Evolutionary conservation across 352 stramenopile species (phyloP).

Genomic region (Saprolegnia parasitica): DNA sequence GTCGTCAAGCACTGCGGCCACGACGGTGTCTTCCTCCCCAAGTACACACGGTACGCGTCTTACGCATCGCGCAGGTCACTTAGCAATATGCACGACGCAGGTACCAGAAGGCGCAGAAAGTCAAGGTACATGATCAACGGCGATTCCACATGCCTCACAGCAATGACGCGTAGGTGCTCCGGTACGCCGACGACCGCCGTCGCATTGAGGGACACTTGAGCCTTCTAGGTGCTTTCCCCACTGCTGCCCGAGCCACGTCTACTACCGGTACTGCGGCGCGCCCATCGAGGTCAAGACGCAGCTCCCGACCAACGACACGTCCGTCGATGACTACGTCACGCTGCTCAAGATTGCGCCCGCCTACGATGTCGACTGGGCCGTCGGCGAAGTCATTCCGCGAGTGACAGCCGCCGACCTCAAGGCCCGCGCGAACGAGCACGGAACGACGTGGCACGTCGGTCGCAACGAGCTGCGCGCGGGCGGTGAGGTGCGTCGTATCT

Average conservation of each 20-base stretch:
- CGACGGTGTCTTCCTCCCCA: too few relatives aligned
- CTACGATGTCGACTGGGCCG: background rate
- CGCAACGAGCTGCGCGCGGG: background rate
- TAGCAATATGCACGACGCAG: too few relatives aligned
- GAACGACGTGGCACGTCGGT: background rate
- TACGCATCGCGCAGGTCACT: too few relatives aligned
- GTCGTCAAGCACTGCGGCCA: too few relatives aligned
- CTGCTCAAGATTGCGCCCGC: background rate
- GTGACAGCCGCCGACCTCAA: background rate
- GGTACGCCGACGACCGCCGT: too few relatives aligned
- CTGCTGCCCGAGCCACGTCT: constrained; percentile 45
- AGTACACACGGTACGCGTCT: too few relatives aligned
- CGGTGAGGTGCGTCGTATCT: too few relatives aligned
- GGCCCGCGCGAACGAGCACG: background rate
- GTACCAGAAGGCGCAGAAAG: too few relatives aligned
- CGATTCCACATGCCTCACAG: too few relatives aligned
- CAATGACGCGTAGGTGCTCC: too few relatives aligned
- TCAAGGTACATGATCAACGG: too few relatives aligned
- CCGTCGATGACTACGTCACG: background rate
- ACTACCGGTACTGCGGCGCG: constrained; percentile 47
- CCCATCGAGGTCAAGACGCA: background rate
- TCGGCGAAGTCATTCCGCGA: background rate
- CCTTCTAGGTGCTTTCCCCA: constrained; percentile 44
- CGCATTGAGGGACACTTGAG: too few relatives aligned
- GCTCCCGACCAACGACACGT: background rate